A percentile compares a stretch with the other conserved stretches of the same genome.
phyloP scores from a whole-genome alignment of 306 rosid genomes.

The Casuarina equisetifolia region DNA sequence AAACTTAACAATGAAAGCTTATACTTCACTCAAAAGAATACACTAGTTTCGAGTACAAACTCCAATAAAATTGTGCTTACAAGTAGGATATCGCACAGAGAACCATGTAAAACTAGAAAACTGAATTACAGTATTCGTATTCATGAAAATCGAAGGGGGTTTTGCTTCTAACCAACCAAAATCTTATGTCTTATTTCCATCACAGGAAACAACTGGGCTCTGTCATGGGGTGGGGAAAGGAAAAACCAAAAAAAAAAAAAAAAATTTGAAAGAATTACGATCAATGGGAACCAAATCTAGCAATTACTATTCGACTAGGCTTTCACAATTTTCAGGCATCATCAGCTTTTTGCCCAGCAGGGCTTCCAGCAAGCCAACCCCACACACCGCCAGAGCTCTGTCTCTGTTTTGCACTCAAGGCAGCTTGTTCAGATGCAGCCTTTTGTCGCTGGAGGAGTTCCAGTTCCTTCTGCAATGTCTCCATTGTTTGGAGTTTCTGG shows the following conservation, averaged over 20 bases:
- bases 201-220: conserved; percentile 35
- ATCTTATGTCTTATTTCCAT: conserved; percentile 50
- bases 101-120: conserved; percentile 39
- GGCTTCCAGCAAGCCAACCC: conserved; percentile 95
- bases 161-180: conserved; percentile 37
- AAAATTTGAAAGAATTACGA: conserved; percentile 34
- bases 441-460: conserved; percentile 91
- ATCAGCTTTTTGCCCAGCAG: conserved; percentile 36
- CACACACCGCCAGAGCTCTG: conserved; percentile 83
- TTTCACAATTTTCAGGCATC: conserved; percentile 42
- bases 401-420: conserved; percentile 59
- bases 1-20: conserved; percentile 21
- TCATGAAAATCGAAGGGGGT: conserved; percentile 34
- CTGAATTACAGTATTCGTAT: conserved; percentile 44
- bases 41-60: conserved; percentile 36
- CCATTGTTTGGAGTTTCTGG: conserved; percentile 90
- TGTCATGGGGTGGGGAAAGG: conserved; percentile 9
- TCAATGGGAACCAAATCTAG: conserved; percentile 48
- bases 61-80: conserved; percentile 43
- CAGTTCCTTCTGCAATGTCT: conserved; percentile 79
- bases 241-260: conserved; percentile 34
- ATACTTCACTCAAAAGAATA: conserved; percentile 11
- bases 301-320: conserved; percentile 31
- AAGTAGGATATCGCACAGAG: conserved; percentile 32
- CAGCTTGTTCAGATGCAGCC: conserved; percentile 88